phyloP scores from a whole-genome alignment of 2,329 filamentous ascomycete genomes.

The Penicillium nordicum region DNA sequence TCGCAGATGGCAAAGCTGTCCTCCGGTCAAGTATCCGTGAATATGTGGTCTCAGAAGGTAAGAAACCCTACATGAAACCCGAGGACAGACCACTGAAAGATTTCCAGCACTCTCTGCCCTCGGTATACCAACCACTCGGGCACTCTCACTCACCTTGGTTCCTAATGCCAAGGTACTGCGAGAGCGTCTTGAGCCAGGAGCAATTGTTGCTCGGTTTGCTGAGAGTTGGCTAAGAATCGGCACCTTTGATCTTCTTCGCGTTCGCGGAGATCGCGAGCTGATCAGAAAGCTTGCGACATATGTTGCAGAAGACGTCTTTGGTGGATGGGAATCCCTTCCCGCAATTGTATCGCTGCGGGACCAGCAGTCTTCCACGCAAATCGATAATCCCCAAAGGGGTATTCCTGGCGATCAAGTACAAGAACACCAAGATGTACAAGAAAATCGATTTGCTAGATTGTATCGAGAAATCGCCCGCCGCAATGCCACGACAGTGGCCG shows the following conservation, averaged over 20 bases:
- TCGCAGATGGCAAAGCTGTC: conserved; percentile 93
- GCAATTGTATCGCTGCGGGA: conserved; percentile 49
- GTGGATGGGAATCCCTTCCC: conserved; percentile 82
- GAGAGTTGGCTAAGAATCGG: conserved; percentile 88
- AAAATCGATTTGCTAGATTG: conserved; percentile 83
- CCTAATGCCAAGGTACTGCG: conserved; percentile 70
- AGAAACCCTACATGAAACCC: not conserved
- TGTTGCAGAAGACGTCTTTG: conserved; percentile 80
- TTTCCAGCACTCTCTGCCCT: conserved; percentile 67
- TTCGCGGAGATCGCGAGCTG: conserved; percentile 71
- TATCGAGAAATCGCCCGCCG: conserved; percentile 83
- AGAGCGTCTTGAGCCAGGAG: conserved; percentile 81
- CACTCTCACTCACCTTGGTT: conserved; percentile 74
- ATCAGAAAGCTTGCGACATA: conserved; percentile 76
- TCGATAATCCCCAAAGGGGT: conserved; percentile 49
- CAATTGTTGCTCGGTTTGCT: conserved; percentile 88
- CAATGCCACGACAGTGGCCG: conserved; percentile 83
- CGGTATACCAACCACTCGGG: conserved; percentile 79
- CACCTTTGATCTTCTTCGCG: conserved; percentile 90
- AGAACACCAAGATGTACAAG: conserved; percentile 63
- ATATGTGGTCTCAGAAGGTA: conserved; percentile 84
- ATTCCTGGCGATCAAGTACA: conserved; percentile 60
- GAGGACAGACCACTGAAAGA: not conserved
- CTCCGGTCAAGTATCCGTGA: conserved; percentile 89
- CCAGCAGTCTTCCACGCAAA: conserved; percentile 34